Evolutionary conservation across 2,329 filamentous ascomycete species (phyloP), one percentile per base, ranked within the genome.

Genomic region (Aspergillus persii): DNA sequence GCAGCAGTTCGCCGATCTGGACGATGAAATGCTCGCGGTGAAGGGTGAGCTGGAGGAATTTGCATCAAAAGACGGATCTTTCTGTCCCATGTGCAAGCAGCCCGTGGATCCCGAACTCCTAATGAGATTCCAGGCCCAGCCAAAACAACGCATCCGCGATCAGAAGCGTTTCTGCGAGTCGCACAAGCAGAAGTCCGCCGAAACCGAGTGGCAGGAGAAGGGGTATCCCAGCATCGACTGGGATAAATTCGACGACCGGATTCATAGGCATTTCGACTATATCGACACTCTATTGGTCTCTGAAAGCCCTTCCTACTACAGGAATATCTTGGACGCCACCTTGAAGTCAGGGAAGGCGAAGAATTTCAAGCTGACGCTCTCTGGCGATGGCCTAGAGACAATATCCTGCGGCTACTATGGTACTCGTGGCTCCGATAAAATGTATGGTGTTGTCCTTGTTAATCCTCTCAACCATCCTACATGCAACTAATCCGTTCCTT

Each of bases 381-480:
- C 70, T 58, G 74, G 67, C n/a, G 73, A 70, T 56, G 71, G 69
- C 4, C 77, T 85, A 30, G 80, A 83, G 52, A 82, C 80, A 57
- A 80, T 89, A 31, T 87, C 84, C 3, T 89, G 90, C 8, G 92
- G 92, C 0, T 96, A 96, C 75, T 96, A 96, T 74, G 92, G 92
- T 1, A 84, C 88, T 2, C 84, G 87, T 23, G 92, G 92, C 1
- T 81, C 89, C 54, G 84, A 85, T 52, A 76, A 84, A 54, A 91
- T 96, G 83, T 89, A 86, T 49, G 87, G 56, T 23, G 15, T 46
- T 33, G 30, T 50, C 49, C 47, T 57, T 53, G 18, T 31, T 61
- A 56, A 23, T 53, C 48, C 58, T 56, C 15, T 59, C 57, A 9
- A 27, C 9, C 9, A 12, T 56, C 3, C 29, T 4, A 47, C 11